Evolutionary conservation across 2,329 filamentous ascomycete genomes (phyloP), one percentile per base, ranked within the genome.

Genomic region (Scedosporium aurantiacum): DNA sequence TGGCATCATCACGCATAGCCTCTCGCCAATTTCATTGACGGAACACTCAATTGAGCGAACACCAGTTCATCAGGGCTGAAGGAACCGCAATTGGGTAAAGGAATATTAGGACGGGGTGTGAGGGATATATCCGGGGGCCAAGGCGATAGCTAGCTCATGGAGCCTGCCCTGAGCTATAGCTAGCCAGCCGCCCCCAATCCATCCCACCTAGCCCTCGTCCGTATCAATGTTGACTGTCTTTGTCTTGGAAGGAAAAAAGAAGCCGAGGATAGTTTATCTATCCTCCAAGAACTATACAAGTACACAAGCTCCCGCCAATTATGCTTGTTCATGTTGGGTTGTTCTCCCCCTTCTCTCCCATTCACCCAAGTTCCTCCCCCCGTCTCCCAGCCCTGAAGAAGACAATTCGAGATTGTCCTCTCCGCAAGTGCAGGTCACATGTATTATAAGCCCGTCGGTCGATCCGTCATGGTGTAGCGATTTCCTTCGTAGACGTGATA

Each of bases 211-310:
- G 8, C 23, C 50, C 12, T 27, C 50, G 23, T 37, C 54, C 14
- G 2, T n/a, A n/a, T 57, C 32, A 12, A 2, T 37, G 32, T 43
- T 25, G 32, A 55, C 25, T 52, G 28, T 23, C 41, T 43, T 47
- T 73, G 70, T 76, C 73, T 76, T 74, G 74, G 73, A 71, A 70
- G 74, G 73, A 71, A 70, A 70, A 66, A 67, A 67, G 23, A 40
- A 57, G 14, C 37, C 45, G 70, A 76, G 71, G 70, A 71, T 74
- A 71, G 72, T 77, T 72, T 61, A 70, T 75, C 73, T 71, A 75
- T 71, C 71, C 70, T 75, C 71, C 73, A 77, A 77, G 76, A 76
- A 73, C 72, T 75, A 74, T 72, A 73, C 70, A 73, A 64, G 67
- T 66, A 76, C 65, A 75, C 62, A 66, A 74, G 54, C 43, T 58